Evolutionary conservation across 495 filamentous ascomycete species (phyloP).

Genomic region (Aspergillus kassunensis): DNA sequence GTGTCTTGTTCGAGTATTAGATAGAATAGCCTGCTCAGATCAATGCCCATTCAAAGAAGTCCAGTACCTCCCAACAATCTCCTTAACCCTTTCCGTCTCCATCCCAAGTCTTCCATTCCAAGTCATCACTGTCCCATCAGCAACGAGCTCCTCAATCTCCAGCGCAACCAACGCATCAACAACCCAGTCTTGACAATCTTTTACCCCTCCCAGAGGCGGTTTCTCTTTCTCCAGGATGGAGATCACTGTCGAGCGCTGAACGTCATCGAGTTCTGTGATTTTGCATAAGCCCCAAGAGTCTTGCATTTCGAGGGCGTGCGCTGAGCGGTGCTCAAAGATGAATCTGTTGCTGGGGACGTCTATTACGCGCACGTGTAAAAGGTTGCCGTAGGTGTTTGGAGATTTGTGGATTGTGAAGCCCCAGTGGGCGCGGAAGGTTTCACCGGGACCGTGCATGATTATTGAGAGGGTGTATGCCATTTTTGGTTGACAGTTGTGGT

Average conservation of each 20-base stretch:
- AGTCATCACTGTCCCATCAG: slow-evolving; percentile 18
- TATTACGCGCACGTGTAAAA: slow-evolving; percentile 23
- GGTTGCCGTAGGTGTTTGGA: slow-evolving; percentile 18
- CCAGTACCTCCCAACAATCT: background rate
- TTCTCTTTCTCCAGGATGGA: slow-evolving; percentile 15
- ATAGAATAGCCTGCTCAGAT: no score
- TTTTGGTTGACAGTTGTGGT: no score
- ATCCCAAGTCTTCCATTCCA: slow-evolving; percentile 24
- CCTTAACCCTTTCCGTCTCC: slow-evolving; percentile 15
- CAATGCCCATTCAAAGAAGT: background rate
- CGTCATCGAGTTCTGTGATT: slow-evolving; percentile 8
- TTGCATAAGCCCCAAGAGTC: slow-evolving; percentile 14
- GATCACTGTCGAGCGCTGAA: slow-evolving; percentile 17
- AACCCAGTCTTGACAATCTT: slow-evolving; percentile 24
- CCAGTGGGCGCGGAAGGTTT: slow-evolving; percentile 14
- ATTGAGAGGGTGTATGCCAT: background rate
- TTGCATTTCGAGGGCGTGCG: slow-evolving; percentile 8
- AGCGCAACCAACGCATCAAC: slow-evolving; percentile 22
- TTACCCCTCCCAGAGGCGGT: slow-evolving; percentile 15
- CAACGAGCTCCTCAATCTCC: slow-evolving; percentile 24
- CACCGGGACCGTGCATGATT: background rate
- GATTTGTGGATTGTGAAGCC: slow-evolving; percentile 24
- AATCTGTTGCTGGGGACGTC: slow-evolving; percentile 16
- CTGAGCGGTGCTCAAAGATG: slow-evolving; percentile 11
- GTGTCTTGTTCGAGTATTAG: no score